Evolutionary conservation across 2,329 filamentous ascomycete genomes (phyloP).

Genomic region (Zymoseptoria passerinii): DNA sequence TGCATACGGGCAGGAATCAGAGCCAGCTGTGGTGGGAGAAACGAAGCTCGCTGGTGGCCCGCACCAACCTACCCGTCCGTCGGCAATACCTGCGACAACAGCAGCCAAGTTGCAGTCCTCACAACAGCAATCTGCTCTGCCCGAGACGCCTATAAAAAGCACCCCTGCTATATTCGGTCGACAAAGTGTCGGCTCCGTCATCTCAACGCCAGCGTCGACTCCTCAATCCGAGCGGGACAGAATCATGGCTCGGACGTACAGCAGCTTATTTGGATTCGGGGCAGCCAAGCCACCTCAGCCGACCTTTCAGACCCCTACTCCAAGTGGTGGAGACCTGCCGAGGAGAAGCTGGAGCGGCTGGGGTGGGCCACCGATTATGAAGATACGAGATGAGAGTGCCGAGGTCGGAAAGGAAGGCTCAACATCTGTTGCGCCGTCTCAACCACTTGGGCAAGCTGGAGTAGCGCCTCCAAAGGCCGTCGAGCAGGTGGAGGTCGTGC

Average conservation of each 20-base stretch:
- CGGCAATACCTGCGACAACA: not conserved
- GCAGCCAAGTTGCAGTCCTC: not conserved
- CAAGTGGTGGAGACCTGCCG: not conserved
- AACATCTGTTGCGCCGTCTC: not conserved
- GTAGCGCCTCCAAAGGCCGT: not conserved
- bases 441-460: not conserved
- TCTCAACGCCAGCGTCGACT: slow-evolving; percentile 6
- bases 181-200: slow-evolving; percentile 12
- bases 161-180: slow-evolving; percentile 7
- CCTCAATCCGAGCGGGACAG: slow-evolving; percentile 24
- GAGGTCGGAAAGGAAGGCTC: not conserved
- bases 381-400: not conserved
- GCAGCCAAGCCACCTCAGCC: slow-evolving; percentile 19
- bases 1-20: not conserved
- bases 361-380: not conserved
- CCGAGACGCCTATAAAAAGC: not conserved
- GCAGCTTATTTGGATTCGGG: slow-evolving; percentile 26
- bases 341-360: not conserved
- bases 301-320: slow-evolving; percentile 4
- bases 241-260: slow-evolving; percentile 24
- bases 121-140: not conserved
- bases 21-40: not conserved
- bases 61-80: not conserved
- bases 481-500: not conserved
- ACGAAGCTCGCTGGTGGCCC: too few species aligned